A percentile compares a stretch with the other conserved stretches of the same genome.
Conservation (phyloP, 2,329 filamentous ascomycete genomes). For the Spiromastix sp. region DNA sequence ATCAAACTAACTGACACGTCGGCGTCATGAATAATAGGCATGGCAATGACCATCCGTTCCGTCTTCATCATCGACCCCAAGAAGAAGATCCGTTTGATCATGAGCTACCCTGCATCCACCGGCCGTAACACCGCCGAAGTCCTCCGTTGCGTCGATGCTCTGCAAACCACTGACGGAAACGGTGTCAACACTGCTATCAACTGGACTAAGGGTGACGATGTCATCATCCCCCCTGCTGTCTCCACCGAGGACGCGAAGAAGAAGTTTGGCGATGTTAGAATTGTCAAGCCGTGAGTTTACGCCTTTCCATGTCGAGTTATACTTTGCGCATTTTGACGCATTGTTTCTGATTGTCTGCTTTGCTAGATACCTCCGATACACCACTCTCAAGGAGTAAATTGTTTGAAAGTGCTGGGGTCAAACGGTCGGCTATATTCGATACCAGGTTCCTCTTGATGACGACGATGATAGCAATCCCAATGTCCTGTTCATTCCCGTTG, state of each 20-base stretch:
- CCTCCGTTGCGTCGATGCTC: slow-evolving; percentile 66
- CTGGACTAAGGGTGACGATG: slow-evolving; percentile 81
- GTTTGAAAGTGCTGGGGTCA: no score
- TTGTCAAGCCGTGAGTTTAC: slow-evolving; percentile 46
- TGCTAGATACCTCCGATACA: slow-evolving; percentile 28
- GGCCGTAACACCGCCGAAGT: slow-evolving; percentile 76
- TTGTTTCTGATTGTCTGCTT: not conserved
- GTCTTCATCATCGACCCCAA: slow-evolving; percentile 91
- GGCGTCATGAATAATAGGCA: slow-evolving; percentile 23
- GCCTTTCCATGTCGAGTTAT: not conserved
- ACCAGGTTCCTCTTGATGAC: no score
- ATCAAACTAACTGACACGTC: not conserved
- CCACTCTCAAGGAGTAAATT: slow-evolving; percentile 23
- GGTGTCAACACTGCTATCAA: slow-evolving; percentile 82
- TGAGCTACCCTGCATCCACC: slow-evolving; percentile 85
- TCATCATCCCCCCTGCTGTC: slow-evolving; percentile 78
- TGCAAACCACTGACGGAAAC: slow-evolving; percentile 79
- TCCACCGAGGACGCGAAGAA: slow-evolving; percentile 76
- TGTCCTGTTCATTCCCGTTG: no score
- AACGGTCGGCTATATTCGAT: no score
- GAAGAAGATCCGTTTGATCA: slow-evolving; percentile 87
- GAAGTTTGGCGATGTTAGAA: slow-evolving; percentile 66
- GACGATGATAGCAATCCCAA: no score
- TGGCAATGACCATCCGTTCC: slow-evolving; percentile 87
- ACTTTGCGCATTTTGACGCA: not conserved